A percentile compares a stretch with the other conserved stretches of the same genome.
Evolutionary conservation across 2,329 filamentous ascomycete genomes (phyloP).

Genomic region (Fusarium foetens): DNA sequence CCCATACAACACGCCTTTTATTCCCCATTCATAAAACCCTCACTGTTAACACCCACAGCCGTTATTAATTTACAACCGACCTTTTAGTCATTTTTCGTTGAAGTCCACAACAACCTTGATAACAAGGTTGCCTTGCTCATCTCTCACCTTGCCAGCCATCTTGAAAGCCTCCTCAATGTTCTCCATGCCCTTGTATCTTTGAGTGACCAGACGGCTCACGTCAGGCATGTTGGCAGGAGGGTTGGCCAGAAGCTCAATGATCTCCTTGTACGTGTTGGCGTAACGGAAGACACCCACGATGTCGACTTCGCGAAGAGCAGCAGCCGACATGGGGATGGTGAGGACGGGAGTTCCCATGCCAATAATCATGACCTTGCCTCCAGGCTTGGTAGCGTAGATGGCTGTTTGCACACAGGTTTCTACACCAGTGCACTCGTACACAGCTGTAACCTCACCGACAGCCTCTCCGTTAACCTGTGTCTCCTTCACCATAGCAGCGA

Average conservation of each 20-base stretch:
- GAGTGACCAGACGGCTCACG: constrained; percentile 75
- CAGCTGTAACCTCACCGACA: constrained; percentile 72
- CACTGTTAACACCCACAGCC: constrained; percentile 3
- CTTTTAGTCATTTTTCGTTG: constrained; percentile 33
- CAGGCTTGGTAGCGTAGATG: constrained; percentile 75
- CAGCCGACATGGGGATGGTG: constrained; percentile 74
- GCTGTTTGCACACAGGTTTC: constrained; percentile 79
- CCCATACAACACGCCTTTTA: constrained; percentile 22
- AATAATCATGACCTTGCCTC: constrained; percentile 75
- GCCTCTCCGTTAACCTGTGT: constrained; percentile 53
- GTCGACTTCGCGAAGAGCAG: constrained; percentile 75
- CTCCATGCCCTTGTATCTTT: constrained; percentile 72
- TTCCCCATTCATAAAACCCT: constrained; percentile 14
- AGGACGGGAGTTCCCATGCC: constrained; percentile 79
- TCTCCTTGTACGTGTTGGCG: constrained; percentile 75
- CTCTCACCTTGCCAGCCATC: constrained; percentile 76
- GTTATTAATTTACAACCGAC: constrained; percentile 23
- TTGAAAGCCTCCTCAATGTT: constrained; percentile 74
- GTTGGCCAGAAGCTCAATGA: constrained; percentile 62
- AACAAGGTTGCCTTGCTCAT: constrained; percentile 75
- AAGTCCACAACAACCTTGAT: constrained; percentile 76
- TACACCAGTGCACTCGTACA: constrained; percentile 84
- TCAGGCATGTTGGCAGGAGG: constrained; percentile 66
- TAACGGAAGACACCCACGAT: constrained; percentile 78
- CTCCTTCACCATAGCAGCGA: constrained; percentile 57